Evolutionary conservation across 345 rosid genomes (phyloP).

Genomic region (Aurinia saxatilis): DNA sequence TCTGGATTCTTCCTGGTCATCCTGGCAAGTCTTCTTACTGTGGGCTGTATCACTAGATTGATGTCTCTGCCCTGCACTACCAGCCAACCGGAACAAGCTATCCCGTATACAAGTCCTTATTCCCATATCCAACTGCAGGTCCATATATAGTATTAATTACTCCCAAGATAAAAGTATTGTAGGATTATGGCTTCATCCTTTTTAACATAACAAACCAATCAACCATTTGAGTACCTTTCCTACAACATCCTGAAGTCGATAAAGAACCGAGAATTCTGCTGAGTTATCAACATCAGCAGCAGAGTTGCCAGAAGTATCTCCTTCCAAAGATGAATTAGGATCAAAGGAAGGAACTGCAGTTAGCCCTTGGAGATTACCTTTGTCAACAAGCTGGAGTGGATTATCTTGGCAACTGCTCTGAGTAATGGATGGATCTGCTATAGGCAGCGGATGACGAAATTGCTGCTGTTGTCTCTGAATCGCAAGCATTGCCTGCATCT

Average conservation of each 20-base stretch:
- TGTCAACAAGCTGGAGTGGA: conserved; percentile 41
- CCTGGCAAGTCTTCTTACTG: conserved; percentile 43
- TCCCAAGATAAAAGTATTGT: conserved; percentile 12
- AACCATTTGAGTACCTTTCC: conserved; percentile 50
- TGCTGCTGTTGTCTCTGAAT: conserved; percentile 82
- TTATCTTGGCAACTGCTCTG: conserved; percentile 38
- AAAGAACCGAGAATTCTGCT: conserved; percentile 46
- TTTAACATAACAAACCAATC: conserved; percentile 17
- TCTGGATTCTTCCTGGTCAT: conserved; percentile 38
- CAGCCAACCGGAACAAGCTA: conserved; percentile 96
- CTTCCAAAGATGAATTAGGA: conserved; percentile 49
- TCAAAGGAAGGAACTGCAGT: conserved; percentile 45
- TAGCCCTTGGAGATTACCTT: conserved; percentile 40
- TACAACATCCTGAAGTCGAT: conserved; percentile 66
- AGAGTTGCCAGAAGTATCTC: conserved; percentile 45
- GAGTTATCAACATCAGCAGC: conserved; percentile 41
- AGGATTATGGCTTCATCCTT: conserved; percentile 8
- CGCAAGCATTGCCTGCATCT: conserved; percentile 96
- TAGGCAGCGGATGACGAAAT: conserved; percentile 42
- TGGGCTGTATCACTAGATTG: conserved; percentile 44
- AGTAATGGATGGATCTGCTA: conserved; percentile 34
- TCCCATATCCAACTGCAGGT: conserved; percentile 60
- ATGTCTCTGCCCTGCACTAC: conserved; percentile 79
- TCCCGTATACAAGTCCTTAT: conserved; percentile 73
- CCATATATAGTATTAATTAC: conserved; percentile 20